Evolutionary conservation across 352 stramenopile genomes (phyloP).

Genomic region (Peronospora tabacina): DNA sequence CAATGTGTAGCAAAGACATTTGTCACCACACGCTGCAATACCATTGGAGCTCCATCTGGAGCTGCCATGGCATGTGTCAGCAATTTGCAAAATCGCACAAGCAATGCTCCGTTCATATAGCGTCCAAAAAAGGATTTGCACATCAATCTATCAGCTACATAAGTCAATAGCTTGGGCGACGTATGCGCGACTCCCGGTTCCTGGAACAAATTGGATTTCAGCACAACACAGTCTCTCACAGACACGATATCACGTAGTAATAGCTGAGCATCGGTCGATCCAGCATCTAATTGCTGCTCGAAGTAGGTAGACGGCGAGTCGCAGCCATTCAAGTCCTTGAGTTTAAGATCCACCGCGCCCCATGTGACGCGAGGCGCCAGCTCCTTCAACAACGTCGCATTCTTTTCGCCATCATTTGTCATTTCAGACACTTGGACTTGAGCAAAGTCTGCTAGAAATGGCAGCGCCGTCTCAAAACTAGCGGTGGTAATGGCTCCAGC

Average conservation of each 20-base stretch:
- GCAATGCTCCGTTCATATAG: constrained; percentile 43
- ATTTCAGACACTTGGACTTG: constrained; percentile 37
- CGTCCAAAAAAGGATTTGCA: constrained; percentile 62
- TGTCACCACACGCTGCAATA: constrained; percentile 50
- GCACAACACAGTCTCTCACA: constrained; percentile 45
- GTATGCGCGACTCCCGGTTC: constrained; percentile 38
- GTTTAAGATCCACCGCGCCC: constrained; percentile 65
- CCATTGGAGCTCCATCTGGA: constrained; percentile 28
- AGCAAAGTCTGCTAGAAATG: constrained; percentile 44
- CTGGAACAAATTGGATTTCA: constrained; percentile 49
- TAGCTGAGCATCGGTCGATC: constrained; percentile 47
- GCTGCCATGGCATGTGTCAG: constrained; percentile 35
- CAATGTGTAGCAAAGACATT: constrained; percentile 59
- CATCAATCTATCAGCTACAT: constrained; percentile 41
- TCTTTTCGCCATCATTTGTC: constrained; percentile 20
- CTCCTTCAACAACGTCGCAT: constrained; percentile 40
- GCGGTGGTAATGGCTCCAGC: constrained; percentile 29
- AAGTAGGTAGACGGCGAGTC: constrained; percentile 61
- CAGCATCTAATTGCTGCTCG: constrained; percentile 42
- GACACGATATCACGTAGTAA: constrained; percentile 35
- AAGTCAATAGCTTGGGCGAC: constrained; percentile 46
- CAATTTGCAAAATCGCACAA: constrained; percentile 48
- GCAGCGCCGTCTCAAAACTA: constrained; percentile 37
- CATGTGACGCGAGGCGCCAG: constrained; percentile 54
- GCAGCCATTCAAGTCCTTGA: constrained; percentile 68